These are phyloP conservation scores for Cucumis hystrix DNA, from an alignment of 306 rosid species.

Conservation along the genomic window DNA sequence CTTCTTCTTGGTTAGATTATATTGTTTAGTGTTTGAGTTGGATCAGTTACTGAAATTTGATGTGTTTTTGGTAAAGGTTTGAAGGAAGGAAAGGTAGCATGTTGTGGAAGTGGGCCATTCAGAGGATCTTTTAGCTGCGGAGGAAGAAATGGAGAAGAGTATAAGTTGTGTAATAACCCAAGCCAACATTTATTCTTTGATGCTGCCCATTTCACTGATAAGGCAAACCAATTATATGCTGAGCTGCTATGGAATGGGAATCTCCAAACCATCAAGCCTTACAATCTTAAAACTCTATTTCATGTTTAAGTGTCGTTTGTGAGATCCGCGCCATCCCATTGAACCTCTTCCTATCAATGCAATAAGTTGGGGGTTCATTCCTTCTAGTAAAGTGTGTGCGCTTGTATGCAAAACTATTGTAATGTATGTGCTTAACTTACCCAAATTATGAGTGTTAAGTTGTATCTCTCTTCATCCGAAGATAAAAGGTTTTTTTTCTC, in stretches of 20 bases:
- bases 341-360: background rate
- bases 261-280: conserved; percentile 7
- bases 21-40: no score
- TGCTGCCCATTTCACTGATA: conserved; percentile 20
- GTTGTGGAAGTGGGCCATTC: conserved; percentile 31
- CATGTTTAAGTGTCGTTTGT: background rate
- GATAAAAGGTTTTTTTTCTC: no score
- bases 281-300: conserved; percentile 19
- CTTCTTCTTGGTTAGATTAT: no score
- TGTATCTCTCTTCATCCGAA: no score
- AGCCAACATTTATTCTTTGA: conserved; percentile 21
- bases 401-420: no score
- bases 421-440: background rate
- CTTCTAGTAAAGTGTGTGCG: background rate
- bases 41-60: background rate
- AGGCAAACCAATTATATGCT: conserved; percentile 15
- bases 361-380: background rate
- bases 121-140: conserved; percentile 19
- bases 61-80: conserved; percentile 9
- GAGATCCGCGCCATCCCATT: background rate
- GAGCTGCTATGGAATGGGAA: conserved; percentile 21
- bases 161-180: background rate
- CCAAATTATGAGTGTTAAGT: background rate
- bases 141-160: conserved; percentile 5
- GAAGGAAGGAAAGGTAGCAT: conserved; percentile 16